phyloP scores from a whole-genome alignment of 108 stramenopile genomes.

The Nitzschia inconspicua region DNA sequence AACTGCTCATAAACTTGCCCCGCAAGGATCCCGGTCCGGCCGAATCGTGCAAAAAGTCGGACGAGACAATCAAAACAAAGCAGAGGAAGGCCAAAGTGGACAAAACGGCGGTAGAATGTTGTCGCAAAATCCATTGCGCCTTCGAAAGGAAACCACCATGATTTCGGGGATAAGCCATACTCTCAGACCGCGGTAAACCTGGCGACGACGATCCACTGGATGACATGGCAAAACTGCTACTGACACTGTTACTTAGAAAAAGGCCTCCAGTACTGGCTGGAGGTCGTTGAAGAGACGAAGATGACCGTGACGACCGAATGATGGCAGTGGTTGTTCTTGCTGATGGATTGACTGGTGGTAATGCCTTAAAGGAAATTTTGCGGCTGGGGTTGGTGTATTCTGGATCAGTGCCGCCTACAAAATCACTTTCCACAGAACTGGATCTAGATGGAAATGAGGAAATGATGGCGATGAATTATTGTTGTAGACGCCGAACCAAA shows the following conservation, averaged over 20 bases:
- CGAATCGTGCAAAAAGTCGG: constrained; percentile 26
- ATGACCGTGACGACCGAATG: no score
- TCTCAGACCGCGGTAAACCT: constrained; percentile 45
- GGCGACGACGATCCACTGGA: background rate
- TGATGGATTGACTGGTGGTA: no score
- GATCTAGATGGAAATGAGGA: no score
- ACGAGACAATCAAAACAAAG: constrained; percentile 35
- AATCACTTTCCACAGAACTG: no score
- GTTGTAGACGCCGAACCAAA: no score
- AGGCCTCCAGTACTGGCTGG: constrained; percentile 8
- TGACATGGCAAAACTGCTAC: background rate
- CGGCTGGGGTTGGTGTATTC: no score
- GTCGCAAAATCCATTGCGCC: constrained; percentile 31
- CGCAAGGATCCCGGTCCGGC: constrained; percentile 13
- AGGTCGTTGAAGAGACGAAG: background rate
- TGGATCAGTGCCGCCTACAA: no score
- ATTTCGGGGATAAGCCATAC: constrained; percentile 56
- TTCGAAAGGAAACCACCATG: constrained; percentile 22
- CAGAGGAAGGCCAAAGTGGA: constrained; percentile 30
- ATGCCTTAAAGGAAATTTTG: no score
- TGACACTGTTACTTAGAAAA: background rate
- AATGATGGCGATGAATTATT: no score
- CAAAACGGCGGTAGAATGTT: constrained; percentile 28
- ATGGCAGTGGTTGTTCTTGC: no score
- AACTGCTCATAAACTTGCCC: background rate